A percentile compares a stretch with the other conserved stretches of the same genome.
These are phyloP conservation scores for Phaffomyces antillensis DNA, from an alignment of 805 yeast genomes.

Conservation along the genomic window DNA sequence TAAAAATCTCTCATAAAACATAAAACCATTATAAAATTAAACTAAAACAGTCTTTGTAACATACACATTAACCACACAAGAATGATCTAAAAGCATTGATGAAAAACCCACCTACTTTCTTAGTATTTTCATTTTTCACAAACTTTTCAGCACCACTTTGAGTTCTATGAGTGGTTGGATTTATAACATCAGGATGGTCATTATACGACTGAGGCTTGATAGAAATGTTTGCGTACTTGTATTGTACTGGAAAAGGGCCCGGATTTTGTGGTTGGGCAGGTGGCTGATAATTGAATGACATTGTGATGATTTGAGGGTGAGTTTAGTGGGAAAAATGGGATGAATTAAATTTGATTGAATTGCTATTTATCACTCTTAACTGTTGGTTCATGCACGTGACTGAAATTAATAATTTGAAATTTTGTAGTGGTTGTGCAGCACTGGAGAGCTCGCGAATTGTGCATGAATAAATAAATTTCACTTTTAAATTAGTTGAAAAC, in stretches of 20 bases:
- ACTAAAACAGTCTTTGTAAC: too few relatives aligned
- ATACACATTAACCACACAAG: not conserved
- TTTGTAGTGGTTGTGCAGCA: too few relatives aligned
- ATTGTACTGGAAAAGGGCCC: constrained; percentile 1
- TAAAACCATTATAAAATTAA: too few relatives aligned
- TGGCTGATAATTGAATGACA: constrained; percentile 1
- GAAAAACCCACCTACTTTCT: not conserved
- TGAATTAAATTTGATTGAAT: too few relatives aligned
- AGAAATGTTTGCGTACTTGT: not conserved
- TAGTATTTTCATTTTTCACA: not conserved
- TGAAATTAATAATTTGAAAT: too few relatives aligned
- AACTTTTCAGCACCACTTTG: not conserved
- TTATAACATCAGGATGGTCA: constrained; percentile 1
- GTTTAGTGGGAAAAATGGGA: too few relatives aligned
- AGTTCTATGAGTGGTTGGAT: not conserved
- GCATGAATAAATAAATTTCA: too few relatives aligned
- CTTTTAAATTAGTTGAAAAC: not conserved
- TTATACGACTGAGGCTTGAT: not conserved
- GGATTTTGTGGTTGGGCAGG: constrained; percentile 1
- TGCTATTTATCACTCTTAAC: too few relatives aligned
- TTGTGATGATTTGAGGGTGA: not conserved
- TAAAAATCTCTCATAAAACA: too few relatives aligned
- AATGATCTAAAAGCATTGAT: not conserved
- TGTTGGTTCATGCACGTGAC: too few relatives aligned
- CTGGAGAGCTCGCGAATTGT: too few relatives aligned